These are phyloP conservation scores for Angophora floribunda DNA, from an alignment of 345 rosid species.

Conservation along the genomic window DNA sequence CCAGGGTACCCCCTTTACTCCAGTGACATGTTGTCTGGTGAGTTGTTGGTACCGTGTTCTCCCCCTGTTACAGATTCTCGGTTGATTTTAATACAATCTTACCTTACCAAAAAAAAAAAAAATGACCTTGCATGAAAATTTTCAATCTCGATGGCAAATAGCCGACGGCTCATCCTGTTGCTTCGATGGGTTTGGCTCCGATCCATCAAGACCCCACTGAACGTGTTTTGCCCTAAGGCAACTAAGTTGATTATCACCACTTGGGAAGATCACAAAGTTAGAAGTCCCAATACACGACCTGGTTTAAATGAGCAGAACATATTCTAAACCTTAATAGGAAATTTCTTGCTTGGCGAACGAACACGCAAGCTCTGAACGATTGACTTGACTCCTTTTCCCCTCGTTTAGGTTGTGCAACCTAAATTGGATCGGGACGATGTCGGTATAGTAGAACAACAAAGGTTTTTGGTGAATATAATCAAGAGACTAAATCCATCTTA, in stretches of 20 bases:
- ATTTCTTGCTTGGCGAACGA: neutral
- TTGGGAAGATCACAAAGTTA: neutral
- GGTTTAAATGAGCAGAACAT: neutral
- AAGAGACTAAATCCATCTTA: neutral
- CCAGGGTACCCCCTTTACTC: no score
- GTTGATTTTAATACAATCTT: no score
- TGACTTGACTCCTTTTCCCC: neutral
- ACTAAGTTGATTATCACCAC: neutral
- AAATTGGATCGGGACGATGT: rapidly evolving
- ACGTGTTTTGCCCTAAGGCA: neutral
- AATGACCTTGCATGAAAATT: neutral
- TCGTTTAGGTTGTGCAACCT: neutral
- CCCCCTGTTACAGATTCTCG: no score
- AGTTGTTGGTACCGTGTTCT: no score
- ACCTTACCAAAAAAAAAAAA: no score
- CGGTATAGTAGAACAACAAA: neutral
- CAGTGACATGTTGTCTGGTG: no score
- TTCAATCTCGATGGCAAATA: neutral
- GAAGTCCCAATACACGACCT: neutral
- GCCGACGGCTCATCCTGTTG: neutral
- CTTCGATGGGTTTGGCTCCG: neutral
- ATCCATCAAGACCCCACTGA: neutral
- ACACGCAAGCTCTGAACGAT: neutral
- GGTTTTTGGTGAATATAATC: neutral
- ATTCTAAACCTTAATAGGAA: neutral